phyloP scores from a whole-genome alignment of 331 rosid genomes.

The Phaseolus coccineus region DNA sequence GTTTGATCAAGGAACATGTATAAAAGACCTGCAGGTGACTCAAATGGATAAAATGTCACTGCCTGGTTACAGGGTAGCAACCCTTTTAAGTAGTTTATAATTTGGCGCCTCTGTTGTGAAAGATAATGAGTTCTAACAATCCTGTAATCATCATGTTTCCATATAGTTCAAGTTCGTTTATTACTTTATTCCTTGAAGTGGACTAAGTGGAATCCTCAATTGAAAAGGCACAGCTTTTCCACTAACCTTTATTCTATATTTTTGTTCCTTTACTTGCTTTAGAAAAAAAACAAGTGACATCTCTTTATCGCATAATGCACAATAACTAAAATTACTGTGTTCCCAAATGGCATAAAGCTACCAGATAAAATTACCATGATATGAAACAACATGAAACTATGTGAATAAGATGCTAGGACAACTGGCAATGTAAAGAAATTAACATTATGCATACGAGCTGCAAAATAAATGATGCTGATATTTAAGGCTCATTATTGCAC shows the following conservation, averaged over 20 bases:
- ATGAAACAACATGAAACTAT: too few species aligned
- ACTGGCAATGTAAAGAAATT: too few species aligned
- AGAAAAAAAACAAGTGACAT: neutral
- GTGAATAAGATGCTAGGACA: too few species aligned
- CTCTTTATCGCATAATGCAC: neutral
- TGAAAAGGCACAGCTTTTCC: slow-evolving; percentile 32
- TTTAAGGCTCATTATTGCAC: neutral
- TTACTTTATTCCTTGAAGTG: slow-evolving; percentile 36
- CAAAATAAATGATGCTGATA: too few species aligned
- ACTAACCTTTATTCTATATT: neutral
- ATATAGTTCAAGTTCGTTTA: slow-evolving; percentile 26
- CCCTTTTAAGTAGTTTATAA: slow-evolving; percentile 38
- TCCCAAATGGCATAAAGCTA: too few species aligned
- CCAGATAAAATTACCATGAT: too few species aligned
- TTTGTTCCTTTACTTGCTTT: too few species aligned
- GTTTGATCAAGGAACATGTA: slow-evolving; percentile 21
- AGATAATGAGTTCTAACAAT: slow-evolving; percentile 45
- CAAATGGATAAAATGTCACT: slow-evolving; percentile 50
- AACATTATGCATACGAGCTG: neutral
- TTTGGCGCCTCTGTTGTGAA: slow-evolving; percentile 43
- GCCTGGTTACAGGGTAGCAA: slow-evolving; percentile 47
- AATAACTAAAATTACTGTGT: too few species aligned
- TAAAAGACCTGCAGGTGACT: slow-evolving; percentile 36
- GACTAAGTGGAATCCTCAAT: slow-evolving; percentile 39
- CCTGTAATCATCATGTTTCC: slow-evolving; percentile 40